Percentiles rank a stretch among this genome's conserved stretches.
Conservation (phyloP, 257 asterid species). For the Mitragyna speciosa region DNA sequence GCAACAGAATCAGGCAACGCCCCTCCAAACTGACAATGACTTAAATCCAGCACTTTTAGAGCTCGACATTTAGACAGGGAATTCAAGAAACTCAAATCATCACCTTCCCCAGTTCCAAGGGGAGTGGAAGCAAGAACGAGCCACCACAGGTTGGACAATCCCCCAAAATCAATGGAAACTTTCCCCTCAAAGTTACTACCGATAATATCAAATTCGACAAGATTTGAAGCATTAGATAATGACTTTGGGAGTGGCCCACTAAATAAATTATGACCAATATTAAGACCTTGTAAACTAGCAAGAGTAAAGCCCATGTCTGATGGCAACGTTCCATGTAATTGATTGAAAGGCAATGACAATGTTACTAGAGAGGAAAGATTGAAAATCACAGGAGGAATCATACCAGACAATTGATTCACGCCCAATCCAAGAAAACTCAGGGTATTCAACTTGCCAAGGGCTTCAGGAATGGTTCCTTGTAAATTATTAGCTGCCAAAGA, state of each 20-base stretch:
- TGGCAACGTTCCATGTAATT: slow-evolving; percentile 21
- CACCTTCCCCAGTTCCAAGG: slow-evolving; percentile 18
- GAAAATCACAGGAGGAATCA: slow-evolving; percentile 22
- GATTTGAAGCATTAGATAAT: slow-evolving; percentile 20
- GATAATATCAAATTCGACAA: background rate
- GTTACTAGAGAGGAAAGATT: slow-evolving; percentile 21
- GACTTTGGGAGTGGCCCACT: slow-evolving; percentile 25
- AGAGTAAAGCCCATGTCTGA: slow-evolving; percentile 21
- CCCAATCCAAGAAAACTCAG: slow-evolving; percentile 21
- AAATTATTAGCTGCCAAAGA: slow-evolving; percentile 20
- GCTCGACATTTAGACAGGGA: slow-evolving; percentile 15
- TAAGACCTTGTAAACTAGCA: slow-evolving; percentile 14
- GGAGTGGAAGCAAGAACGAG: slow-evolving; percentile 9
- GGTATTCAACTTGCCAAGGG: slow-evolving; percentile 15
- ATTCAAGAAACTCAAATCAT: slow-evolving; percentile 21
- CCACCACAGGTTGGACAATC: background rate
- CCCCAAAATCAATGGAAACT: slow-evolving; percentile 14
- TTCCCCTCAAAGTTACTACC: slow-evolving; percentile 15
- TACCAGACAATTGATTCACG: slow-evolving; percentile 24
- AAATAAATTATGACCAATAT: slow-evolving; percentile 12
- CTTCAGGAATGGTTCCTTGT: slow-evolving; percentile 16
- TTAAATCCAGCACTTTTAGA: slow-evolving; percentile 9
- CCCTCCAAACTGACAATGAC: slow-evolving; percentile 22
- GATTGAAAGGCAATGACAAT: slow-evolving; percentile 19
- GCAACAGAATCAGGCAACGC: slow-evolving; percentile 16